phyloP scores from a whole-genome alignment of 371 early-diverging fungal species.

The Syncephalastrum contaminatum region DNA sequence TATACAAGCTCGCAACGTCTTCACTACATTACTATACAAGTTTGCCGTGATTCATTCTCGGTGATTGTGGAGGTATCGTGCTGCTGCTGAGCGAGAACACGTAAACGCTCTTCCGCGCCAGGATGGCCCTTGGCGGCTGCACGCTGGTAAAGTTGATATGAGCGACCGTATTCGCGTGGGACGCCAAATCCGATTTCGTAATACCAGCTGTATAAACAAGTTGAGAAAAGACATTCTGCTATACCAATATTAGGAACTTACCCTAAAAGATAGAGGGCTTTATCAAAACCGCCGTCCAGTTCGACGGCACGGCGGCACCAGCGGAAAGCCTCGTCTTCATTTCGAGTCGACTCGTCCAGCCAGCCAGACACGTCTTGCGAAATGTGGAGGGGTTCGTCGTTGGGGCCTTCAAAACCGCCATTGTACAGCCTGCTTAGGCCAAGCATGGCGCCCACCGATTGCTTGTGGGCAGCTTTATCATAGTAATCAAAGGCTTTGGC shows the following conservation, averaged over 20 bases:
- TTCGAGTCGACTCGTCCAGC: slow-evolving; percentile 23
- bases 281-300: slow-evolving; percentile 18
- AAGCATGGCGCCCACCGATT: slow-evolving; percentile 21
- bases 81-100: not conserved
- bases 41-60: no score
- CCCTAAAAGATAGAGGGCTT: slow-evolving; percentile 30
- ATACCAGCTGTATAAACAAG: slow-evolving; percentile 19
- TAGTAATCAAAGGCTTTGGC: slow-evolving; percentile 22
- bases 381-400: slow-evolving; percentile 10
- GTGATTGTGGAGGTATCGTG: no score
- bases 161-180: slow-evolving; percentile 15
- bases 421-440: slow-evolving; percentile 28
- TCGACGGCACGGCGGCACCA: slow-evolving; percentile 47
- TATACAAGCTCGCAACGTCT: no score
- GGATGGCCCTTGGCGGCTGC: slow-evolving; percentile 27
- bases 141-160: slow-evolving; percentile 18
- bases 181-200: slow-evolving; percentile 31
- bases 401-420: slow-evolving; percentile 20
- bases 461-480: slow-evolving; percentile 15
- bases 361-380: slow-evolving; percentile 34
- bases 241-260: slow-evolving; percentile 5
- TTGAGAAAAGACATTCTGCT: not conserved
- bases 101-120: slow-evolving; percentile 13
- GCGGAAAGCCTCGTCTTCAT: slow-evolving; percentile 50
- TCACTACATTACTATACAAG: no score